A percentile compares a stretch with the other conserved stretches of the same genome.
These are phyloP conservation scores for Cubamyces lactineus DNA, from an alignment of 768 basidiomycete genomes.

Conservation along the genomic window DNA sequence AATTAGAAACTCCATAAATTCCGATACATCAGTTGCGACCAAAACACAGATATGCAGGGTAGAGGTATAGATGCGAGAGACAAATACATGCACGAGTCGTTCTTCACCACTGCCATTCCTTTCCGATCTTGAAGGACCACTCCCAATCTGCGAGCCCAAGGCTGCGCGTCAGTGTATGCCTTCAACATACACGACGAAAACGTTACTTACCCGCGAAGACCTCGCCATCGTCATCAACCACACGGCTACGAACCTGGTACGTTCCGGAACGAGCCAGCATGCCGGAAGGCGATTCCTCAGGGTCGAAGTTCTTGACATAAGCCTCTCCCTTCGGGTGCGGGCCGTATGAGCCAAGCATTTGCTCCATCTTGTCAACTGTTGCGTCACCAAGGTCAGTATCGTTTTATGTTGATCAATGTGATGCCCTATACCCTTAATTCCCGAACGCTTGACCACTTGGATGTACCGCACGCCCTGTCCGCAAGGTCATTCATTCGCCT, in stretches of 20 bases:
- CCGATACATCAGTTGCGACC: slow-evolving; percentile 22
- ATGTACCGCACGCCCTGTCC: slow-evolving; percentile 81
- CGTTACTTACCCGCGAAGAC: slow-evolving; percentile 70
- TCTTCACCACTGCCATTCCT: slow-evolving; percentile 44
- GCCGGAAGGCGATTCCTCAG: slow-evolving; percentile 71
- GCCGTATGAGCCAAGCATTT: slow-evolving; percentile 95
- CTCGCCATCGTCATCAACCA: slow-evolving; percentile 84
- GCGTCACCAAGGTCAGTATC: slow-evolving; percentile 7
- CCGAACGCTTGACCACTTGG: slow-evolving; percentile 83
- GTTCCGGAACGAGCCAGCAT: slow-evolving; percentile 81
- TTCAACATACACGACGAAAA: not conserved
- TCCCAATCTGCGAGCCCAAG: slow-evolving; percentile 69
- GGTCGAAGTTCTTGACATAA: slow-evolving; percentile 76
- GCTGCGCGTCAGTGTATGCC: not conserved
- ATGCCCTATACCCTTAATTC: slow-evolving; percentile 61
- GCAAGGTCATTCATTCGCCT: slow-evolving; percentile 20
- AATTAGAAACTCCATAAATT: slow-evolving; percentile 12
- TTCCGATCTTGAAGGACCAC: slow-evolving; percentile 50
- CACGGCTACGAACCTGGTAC: slow-evolving; percentile 79
- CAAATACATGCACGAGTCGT: slow-evolving; percentile 32
- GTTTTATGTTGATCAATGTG: slow-evolving; percentile 8
- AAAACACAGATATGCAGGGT: slow-evolving; percentile 23
- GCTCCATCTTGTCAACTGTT: slow-evolving; percentile 87
- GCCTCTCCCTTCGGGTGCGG: slow-evolving; percentile 65
- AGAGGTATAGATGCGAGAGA: slow-evolving; percentile 27